Evolutionary conservation across 2,329 filamentous ascomycete genomes (phyloP).

Genomic region (Drechslerella dactyloides): DNA sequence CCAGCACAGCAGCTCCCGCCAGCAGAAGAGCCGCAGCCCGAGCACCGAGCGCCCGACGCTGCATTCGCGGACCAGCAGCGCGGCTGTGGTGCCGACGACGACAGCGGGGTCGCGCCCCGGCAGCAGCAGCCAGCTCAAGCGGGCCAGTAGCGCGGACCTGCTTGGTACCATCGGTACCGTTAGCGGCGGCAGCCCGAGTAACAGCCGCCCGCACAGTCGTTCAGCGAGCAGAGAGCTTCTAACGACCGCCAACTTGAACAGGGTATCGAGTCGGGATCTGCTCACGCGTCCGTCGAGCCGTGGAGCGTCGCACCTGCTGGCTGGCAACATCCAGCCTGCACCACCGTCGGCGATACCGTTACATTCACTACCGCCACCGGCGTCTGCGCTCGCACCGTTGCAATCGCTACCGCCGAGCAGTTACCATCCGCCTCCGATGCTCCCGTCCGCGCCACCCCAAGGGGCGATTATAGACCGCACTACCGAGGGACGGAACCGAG

Average conservation of each 20-base stretch:
- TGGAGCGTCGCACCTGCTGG: constrained; percentile 3
- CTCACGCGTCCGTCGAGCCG: constrained; percentile 13
- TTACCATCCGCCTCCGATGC: constrained; percentile 17
- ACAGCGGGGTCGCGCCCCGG: constrained; percentile 4
- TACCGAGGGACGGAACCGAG: constrained; percentile 54
- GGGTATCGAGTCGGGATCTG: constrained; percentile 1
- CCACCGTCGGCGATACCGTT: constrained; percentile 15
- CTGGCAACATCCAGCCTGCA: neutral
- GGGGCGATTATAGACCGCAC: constrained; percentile 56
- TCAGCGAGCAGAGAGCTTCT: neutral
- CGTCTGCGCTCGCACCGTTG: constrained; percentile 1
- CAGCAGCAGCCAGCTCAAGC: constrained; percentile 26
- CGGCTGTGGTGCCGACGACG: neutral
- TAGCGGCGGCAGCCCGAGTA: neutral
- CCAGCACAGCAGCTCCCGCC: constrained; percentile 4
- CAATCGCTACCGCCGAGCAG: constrained; percentile 9
- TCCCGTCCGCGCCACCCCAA: neutral
- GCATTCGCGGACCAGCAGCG: constrained; percentile 14
- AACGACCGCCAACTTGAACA: neutral
- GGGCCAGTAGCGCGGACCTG: neutral
- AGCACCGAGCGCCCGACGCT: constrained; percentile 4
- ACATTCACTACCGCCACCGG: constrained; percentile 32
- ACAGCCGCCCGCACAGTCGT: constrained; percentile 1
- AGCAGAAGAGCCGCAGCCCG: constrained; percentile 9
- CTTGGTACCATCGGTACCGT: neutral